Evolutionary conservation across 176 grass and related monocot species (phyloP).

Genomic region (Canna indica): DNA sequence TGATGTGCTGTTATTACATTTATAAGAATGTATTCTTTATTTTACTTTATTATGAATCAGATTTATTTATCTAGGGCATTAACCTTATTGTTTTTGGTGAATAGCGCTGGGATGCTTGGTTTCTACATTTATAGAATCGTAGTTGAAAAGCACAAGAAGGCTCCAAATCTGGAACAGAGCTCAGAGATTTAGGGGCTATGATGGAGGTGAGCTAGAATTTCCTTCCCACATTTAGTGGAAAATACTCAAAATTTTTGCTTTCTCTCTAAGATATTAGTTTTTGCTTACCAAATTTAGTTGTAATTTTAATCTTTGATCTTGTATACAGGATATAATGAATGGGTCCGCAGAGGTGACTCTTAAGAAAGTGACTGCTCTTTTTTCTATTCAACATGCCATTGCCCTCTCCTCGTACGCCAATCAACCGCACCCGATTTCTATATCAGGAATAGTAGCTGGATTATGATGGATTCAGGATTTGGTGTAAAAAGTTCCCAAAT

Average conservation of each 20-base stretch:
- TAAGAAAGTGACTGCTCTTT: neutral
- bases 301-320: neutral
- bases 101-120: conserved; percentile 39
- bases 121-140: conserved; percentile 42
- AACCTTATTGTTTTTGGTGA: neutral
- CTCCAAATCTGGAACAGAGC: conserved; percentile 17
- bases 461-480: no score
- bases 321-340: neutral
- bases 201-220: neutral
- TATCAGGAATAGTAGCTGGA: no score
- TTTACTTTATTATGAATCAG: no score
- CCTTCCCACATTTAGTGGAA: no score
- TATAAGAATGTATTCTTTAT: no score
- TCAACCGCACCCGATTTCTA: no score
- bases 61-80: no score
- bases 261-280: neutral
- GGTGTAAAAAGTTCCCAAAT: no score
- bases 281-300: neutral
- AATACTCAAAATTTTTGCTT: neutral
- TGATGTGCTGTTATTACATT: no score
- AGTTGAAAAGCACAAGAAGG: conserved; percentile 12
- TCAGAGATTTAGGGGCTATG: conserved; percentile 27
- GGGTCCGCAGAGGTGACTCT: neutral
- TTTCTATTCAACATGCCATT: no score
- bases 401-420: no score